Base-by-base conservation (phyloP, 2,329 filamentous ascomycete genomes). In the Diaporthe eres region DNA sequence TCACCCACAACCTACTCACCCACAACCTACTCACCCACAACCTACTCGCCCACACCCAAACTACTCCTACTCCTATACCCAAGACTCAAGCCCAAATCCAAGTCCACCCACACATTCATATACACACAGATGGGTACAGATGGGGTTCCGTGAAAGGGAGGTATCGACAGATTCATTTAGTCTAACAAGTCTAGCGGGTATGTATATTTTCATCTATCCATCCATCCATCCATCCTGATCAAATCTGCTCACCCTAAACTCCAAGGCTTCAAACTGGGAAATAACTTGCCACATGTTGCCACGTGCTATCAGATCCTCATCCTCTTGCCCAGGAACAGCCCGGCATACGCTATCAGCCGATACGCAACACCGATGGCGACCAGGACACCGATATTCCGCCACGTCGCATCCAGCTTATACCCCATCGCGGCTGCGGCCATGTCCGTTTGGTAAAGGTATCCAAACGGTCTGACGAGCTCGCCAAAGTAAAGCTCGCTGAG, bases 401-500 rank as follows among this genome's bases (percentile, higher is more conserved):
- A 83, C 70, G 87, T 85, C 72, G 85, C 82, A 28, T 86, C 82
- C 2, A 91, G 80, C 51, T 83, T 81, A 76, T 85, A 91, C 0
- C 89, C 89, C 2, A 87, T 83, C 2, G 78, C 78, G 17, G 82
- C 28, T 0, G 84, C 82, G 7, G 89, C 89, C 44, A 85, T 61
- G 1, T 90, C 84, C 17, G 90, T 83, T 17, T 88, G 77, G 80
- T 90, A 92, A 7, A 92, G 79, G 77, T 90, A 88, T 0, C 77
- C 80, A 77, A 90, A 84, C 1, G 88, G 89, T 37, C 78, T 81
- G 6, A 90, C 81, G 70, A 90, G 86, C 79, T 88, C 83, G 0
- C 86, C 87, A 77, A 90, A 90, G 79, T 91, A 91, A 17, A 88
- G 80, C 80, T 92, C 90, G 0, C 88, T 86, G 34, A 90, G 83